These are phyloP conservation scores for Haematococcus sp. DNA, from an alignment of 139 green algal species.

Conservation along the genomic window DNA sequence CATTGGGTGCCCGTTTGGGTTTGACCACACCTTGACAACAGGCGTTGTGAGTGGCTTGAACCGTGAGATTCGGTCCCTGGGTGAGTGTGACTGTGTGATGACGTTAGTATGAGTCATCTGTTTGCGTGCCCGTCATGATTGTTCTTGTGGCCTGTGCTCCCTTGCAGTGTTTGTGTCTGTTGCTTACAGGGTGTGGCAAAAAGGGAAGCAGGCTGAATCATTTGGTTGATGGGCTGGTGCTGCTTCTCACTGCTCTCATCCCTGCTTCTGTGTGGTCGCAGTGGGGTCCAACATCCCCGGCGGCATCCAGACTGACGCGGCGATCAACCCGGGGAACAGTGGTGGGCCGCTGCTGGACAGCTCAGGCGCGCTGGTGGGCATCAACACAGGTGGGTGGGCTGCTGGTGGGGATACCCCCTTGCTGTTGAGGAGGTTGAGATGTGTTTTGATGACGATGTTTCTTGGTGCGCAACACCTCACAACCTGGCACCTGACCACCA, in stretches of 20 bases:
- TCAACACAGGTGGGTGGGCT: no score
- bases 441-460: no score
- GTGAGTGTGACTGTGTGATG: neutral
- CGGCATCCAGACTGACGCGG: conserved; percentile 77
- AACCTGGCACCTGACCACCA: no score
- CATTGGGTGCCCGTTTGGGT: conserved; percentile 85
- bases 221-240: conserved; percentile 23
- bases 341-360: conserved; percentile 78
- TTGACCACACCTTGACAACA: conserved; percentile 83
- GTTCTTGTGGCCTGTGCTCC: conserved; percentile 22
- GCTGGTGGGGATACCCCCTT: no score
- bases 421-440: no score
- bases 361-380: conserved; percentile 57
- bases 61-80: conserved; percentile 19
- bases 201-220: no score
- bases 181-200: no score
- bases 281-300: conserved; percentile 61
- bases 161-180: no score
- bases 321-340: conserved; percentile 48
- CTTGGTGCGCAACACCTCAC: no score
- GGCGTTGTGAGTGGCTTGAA: conserved; percentile 40
- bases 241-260: conserved; percentile 1
- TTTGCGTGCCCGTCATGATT: neutral
- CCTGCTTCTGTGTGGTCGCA: conserved; percentile 18
- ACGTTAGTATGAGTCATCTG: no score